A percentile compares a stretch with the other conserved stretches of the same genome.
Evolutionary conservation across 2,329 filamentous ascomycete genomes (phyloP).

Genomic region (Chaetomium strumarium): DNA sequence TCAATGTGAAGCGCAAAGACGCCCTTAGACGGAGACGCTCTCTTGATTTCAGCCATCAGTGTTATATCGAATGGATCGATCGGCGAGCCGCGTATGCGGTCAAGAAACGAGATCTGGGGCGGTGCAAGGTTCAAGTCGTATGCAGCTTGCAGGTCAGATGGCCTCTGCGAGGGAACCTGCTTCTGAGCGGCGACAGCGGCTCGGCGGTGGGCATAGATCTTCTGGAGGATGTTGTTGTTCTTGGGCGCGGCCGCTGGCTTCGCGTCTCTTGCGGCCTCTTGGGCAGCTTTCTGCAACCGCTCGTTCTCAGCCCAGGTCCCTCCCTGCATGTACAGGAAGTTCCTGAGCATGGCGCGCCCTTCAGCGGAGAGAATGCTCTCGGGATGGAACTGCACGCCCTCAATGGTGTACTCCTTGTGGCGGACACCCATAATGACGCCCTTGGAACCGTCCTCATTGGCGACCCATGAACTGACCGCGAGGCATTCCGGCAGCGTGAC

Average conservation of each 20-base stretch:
- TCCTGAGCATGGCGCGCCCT: constrained; percentile 83
- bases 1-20: constrained; percentile 83
- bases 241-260: constrained; percentile 38
- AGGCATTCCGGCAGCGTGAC: constrained; percentile 78
- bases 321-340: constrained; percentile 81
- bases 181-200: constrained; percentile 75
- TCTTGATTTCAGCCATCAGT: constrained; percentile 95
- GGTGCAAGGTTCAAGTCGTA: constrained; percentile 82
- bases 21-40: constrained; percentile 93
- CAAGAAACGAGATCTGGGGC: constrained; percentile 72
- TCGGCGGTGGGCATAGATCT: constrained; percentile 80
- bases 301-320: constrained; percentile 88
- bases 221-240: constrained; percentile 83
- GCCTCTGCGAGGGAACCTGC: constrained; percentile 74
- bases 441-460: constrained; percentile 66
- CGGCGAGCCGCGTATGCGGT: constrained; percentile 72
- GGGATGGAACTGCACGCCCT: constrained; percentile 96
- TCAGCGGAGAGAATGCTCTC: constrained; percentile 93
- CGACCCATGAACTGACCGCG: constrained; percentile 87
- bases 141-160: constrained; percentile 75
- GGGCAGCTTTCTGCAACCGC: constrained; percentile 40
- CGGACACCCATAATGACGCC: constrained; percentile 95
- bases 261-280: constrained; percentile 15
- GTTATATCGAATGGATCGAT: constrained; percentile 88
- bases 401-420: constrained; percentile 85